These are phyloP conservation scores for Boletus nobilissimus DNA, from an alignment of 1,284 basidiomycete species.

Conservation along the genomic window DNA sequence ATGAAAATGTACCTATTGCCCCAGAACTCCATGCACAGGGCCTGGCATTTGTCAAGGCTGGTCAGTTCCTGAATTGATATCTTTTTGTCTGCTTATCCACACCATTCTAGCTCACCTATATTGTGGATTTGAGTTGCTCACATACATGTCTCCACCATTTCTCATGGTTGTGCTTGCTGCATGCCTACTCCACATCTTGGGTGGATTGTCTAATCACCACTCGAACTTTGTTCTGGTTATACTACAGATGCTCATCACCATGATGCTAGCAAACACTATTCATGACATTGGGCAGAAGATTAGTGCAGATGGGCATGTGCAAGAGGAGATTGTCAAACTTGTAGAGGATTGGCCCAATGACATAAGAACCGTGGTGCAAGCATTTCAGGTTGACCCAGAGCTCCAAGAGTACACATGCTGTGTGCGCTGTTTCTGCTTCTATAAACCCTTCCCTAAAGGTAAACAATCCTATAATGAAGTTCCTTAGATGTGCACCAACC, in stretches of 20 bases:
- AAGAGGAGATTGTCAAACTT: not conserved
- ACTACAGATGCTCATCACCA: not conserved
- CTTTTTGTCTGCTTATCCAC: not conserved
- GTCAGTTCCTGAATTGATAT: not conserved
- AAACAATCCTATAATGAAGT: no score
- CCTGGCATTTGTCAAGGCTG: not conserved
- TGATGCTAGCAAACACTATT: not conserved
- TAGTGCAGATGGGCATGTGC: not conserved
- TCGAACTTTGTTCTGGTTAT: not conserved
- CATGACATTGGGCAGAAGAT: not conserved
- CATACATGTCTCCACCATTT: not conserved
- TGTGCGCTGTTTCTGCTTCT: no score
- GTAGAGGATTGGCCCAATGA: no score
- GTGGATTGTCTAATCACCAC: not conserved
- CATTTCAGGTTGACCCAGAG: not conserved
- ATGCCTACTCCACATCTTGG: not conserved
- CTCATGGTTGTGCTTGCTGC: not conserved
- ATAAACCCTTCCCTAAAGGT: no score
- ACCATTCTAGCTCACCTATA: not conserved
- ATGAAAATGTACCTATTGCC: not conserved
- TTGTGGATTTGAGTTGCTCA: not conserved
- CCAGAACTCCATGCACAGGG: not conserved
- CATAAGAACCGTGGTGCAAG: no score
- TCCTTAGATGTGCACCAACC: not conserved
- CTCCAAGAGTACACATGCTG: not conserved